Evolutionary conservation across 345 rosid genomes (phyloP).

Genomic region (Sonneratia caseolaris): DNA sequence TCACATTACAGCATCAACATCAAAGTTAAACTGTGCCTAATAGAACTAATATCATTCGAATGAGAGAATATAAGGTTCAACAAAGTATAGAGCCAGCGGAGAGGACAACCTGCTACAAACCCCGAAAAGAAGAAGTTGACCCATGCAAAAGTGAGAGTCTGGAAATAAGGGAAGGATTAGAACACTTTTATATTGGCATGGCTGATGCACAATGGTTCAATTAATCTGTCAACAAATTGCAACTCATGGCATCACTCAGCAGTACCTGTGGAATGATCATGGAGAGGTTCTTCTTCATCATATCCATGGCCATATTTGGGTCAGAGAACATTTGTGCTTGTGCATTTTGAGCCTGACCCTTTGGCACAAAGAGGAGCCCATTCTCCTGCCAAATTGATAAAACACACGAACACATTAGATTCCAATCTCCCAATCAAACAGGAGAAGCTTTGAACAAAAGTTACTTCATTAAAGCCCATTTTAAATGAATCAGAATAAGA

Average conservation of each 20-base stretch:
- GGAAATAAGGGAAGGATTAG: conserved; percentile 17
- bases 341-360: conserved; percentile 66
- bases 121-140: conserved; percentile 99
- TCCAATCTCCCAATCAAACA: not conserved
- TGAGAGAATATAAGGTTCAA: not conserved
- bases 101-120: conserved; percentile 80
- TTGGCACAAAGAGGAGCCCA: conserved; percentile 79
- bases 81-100: not conserved
- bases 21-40: not conserved
- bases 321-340: conserved; percentile 99
- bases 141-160: conserved; percentile 98
- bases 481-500: not conserved
- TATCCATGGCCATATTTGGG: conserved; percentile 99
- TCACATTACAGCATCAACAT: not conserved
- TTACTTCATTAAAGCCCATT: not conserved
- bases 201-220: not conserved
- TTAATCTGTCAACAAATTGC: not conserved
- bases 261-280: conserved; percentile 97
- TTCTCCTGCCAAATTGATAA: conserved; percentile 53
- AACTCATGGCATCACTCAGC: not conserved
- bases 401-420: not conserved
- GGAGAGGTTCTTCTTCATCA: conserved; percentile 99
- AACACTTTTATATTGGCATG: conserved; percentile 9
- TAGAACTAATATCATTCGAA: not conserved
- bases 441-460: not conserved